A percentile compares a stretch with the other conserved stretches of the same genome.
phyloP scores from a whole-genome alignment of 2,329 filamentous ascomycete species.

The Trichothecium sympodiale region DNA sequence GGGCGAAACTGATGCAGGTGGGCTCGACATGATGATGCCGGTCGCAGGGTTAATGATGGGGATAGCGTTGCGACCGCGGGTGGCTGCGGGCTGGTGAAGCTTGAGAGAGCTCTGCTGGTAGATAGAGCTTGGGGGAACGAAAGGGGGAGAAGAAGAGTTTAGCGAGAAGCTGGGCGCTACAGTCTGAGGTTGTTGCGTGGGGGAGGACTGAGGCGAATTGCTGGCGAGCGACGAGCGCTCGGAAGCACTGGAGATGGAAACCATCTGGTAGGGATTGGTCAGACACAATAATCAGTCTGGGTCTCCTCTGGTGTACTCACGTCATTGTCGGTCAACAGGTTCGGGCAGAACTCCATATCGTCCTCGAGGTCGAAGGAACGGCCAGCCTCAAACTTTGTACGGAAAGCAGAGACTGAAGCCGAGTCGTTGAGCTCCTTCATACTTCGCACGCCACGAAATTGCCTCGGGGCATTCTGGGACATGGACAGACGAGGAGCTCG shows the following conservation, averaged over 20 bases:
- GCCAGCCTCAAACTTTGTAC: slow-evolving; percentile 79
- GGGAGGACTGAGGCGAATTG: slow-evolving; percentile 85
- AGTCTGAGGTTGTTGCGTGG: slow-evolving; percentile 76
- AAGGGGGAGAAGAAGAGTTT: slow-evolving; percentile 55
- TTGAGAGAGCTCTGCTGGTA: slow-evolving; percentile 62
- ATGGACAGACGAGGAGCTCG: slow-evolving; percentile 72
- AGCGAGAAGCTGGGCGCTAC: slow-evolving; percentile 68
- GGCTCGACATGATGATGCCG: slow-evolving; percentile 78
- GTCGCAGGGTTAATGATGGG: slow-evolving; percentile 95
- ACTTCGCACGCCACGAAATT: slow-evolving; percentile 73
- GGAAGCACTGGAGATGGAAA: slow-evolving; percentile 85
- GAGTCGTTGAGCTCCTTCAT: slow-evolving; percentile 79
- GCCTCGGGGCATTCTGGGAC: slow-evolving; percentile 73
- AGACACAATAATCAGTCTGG: slow-evolving; percentile 1
- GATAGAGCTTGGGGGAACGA: slow-evolving; percentile 42
- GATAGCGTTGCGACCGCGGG: slow-evolving; percentile 86
- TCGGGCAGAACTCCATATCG: slow-evolving; percentile 90
- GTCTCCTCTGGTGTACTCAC: slow-evolving; percentile 42
- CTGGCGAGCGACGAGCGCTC: slow-evolving; percentile 93
- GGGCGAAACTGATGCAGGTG: slow-evolving; percentile 61
- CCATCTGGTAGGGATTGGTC: slow-evolving; percentile 46
- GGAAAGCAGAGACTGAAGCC: slow-evolving; percentile 66
- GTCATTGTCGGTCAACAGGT: slow-evolving; percentile 85
- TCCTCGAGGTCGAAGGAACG: slow-evolving; percentile 93
- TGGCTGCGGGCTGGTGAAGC: slow-evolving; percentile 81